These are phyloP conservation scores for Clarireedia monteithiana DNA, from an alignment of 2,329 filamentous ascomycete species.

Conservation along the genomic window DNA sequence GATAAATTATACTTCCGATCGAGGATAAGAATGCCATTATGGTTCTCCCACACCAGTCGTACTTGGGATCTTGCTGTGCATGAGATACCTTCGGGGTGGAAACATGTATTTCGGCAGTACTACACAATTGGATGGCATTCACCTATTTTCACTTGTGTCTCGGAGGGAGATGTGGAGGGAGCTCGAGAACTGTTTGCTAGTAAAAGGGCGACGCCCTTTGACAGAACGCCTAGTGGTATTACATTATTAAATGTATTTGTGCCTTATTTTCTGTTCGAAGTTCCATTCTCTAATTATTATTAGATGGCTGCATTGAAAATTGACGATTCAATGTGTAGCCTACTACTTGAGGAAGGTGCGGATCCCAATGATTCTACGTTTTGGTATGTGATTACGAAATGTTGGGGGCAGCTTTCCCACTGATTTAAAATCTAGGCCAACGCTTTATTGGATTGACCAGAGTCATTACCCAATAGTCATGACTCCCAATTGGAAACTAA, in stretches of 20 bases:
- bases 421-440: no score
- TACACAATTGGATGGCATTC: not conserved
- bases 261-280: not conserved
- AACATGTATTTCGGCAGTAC: not conserved
- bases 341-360: not conserved
- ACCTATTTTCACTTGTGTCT: accelerated
- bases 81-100: not conserved
- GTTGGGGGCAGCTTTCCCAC: no score
- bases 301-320: not conserved
- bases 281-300: not conserved
- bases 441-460: no score
- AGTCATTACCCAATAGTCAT: no score
- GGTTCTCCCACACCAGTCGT: not conserved
- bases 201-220: not conserved
- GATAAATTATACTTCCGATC: not conserved
- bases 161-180: not conserved
- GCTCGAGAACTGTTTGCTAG: not conserved
- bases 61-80: not conserved
- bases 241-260: not conserved
- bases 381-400: no score
- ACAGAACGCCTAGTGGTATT: accelerated
- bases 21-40: not conserved
- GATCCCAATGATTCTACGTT: not conserved
- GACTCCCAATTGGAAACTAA: no score
- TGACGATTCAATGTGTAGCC: not conserved